phyloP scores from a whole-genome alignment of 2,329 filamentous ascomycete species.

The Epichloe gansuensis region DNA sequence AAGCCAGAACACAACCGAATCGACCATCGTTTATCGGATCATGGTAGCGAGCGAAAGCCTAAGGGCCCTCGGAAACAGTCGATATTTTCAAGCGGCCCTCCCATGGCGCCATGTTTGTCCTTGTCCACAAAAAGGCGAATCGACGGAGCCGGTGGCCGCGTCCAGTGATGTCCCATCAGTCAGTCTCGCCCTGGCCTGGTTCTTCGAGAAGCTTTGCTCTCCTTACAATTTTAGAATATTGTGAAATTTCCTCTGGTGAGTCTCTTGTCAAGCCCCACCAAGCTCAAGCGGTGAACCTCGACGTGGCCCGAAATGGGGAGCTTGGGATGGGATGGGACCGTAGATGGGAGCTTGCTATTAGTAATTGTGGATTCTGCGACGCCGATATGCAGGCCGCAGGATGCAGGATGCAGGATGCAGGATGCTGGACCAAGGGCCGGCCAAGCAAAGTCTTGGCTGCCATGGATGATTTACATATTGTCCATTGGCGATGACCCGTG shows the following conservation, averaged over 20 bases:
- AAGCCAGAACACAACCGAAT: too few relatives aligned
- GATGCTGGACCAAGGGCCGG: neutral
- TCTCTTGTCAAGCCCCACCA: neutral
- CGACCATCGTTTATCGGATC: too few relatives aligned
- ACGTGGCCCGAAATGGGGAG: neutral
- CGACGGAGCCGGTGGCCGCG: too few relatives aligned
- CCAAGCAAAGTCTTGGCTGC: neutral
- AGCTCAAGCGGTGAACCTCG: constrained; percentile 2
- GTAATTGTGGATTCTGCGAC: neutral
- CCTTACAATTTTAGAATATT: too few relatives aligned
- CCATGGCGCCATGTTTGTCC: too few relatives aligned
- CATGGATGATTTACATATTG: neutral
- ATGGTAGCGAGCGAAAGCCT: too few relatives aligned
- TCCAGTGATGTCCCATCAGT: too few relatives aligned
- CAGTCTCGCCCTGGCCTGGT: neutral
- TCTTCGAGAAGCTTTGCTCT: neutral
- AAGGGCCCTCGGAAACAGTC: too few relatives aligned
- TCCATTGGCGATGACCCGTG: neutral
- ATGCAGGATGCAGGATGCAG: neutral
- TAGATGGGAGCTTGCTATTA: too few relatives aligned
- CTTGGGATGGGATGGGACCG: neutral
- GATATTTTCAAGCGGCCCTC: too few relatives aligned
- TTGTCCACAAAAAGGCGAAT: too few relatives aligned
- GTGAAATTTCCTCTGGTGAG: too few relatives aligned
- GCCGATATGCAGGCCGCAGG: neutral